Base-by-base conservation (phyloP, 257 asterid genomes). In the Fraxinus cuspidata region DNA sequence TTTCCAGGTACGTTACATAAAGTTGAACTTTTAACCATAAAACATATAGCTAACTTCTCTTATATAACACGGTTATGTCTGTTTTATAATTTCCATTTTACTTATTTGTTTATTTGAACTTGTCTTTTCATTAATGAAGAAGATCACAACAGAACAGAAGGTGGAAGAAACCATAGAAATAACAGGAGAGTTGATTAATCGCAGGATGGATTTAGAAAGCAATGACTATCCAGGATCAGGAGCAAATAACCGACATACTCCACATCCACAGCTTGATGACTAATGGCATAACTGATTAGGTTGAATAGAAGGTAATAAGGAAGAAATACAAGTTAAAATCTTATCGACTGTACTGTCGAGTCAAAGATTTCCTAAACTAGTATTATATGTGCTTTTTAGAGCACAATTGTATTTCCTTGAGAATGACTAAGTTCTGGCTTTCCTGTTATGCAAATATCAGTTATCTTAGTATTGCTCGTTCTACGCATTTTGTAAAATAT, bases 221-320 rank as follows among this genome's bases (percentile, higher is more conserved):
- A 75, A 27, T 4, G 85, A 84, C 69, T 81, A 81, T 68, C 76
- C 79, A 0, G 81, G 78, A 37, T 32, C 83, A 15, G 85, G 87
- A 71, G 85, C 87, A 31, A 81, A 84, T 74, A 76, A 64, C 56
- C 81, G 75, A 56, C 87, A 84, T 70, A 81, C 75, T 15, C 86
- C 86, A 23, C 80, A 44, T 31, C 74, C 79, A 37, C 79, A 75
- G 1, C 70, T 67, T 5, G 28, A 72, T 47, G 60, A 73, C 32
- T 60, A 23, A 53, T 53, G 25, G 27, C 64, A 8, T 53, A 16
- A 0, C n/a, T n/a, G 23, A 53, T 18, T 2, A 19, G 27, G 60
- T 51, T 18, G 60, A 18, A 8, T 51, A 1, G 60, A 15, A 2
- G 9, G 64, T 18, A 18, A 7, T 0, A 53, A 18, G 10, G 27